These are phyloP conservation scores for Phellopilus nigrolimitatus DNA, from an alignment of 1,284 basidiomycete species.

Conservation along the genomic window DNA sequence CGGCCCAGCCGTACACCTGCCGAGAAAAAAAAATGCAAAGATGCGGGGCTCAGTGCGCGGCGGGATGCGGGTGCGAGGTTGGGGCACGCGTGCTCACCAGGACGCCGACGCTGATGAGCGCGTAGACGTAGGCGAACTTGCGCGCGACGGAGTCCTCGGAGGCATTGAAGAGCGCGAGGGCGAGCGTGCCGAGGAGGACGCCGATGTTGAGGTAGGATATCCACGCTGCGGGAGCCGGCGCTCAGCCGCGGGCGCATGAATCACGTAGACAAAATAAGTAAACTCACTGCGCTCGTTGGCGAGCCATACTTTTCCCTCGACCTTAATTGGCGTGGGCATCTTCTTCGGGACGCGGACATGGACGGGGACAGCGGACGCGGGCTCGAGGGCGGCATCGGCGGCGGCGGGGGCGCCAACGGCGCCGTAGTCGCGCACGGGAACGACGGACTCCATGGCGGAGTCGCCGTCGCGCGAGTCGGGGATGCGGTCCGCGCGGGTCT, in stretches of 20 bases:
- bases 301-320: constrained; percentile 99
- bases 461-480: constrained; percentile 52
- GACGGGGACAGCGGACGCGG: constrained; percentile 38
- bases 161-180: constrained; percentile 86
- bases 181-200: constrained; percentile 80
- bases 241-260: constrained; percentile 12
- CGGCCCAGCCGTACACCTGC: constrained; percentile 79
- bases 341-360: constrained; percentile 78
- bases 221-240: constrained; percentile 58
- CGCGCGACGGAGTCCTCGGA: constrained; percentile 72
- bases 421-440: constrained; percentile 54
- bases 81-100: constrained; percentile 39
- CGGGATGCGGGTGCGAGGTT: neutral
- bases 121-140: constrained; percentile 83
- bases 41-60: neutral
- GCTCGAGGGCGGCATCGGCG: neutral
- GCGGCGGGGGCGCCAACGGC: neutral
- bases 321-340: constrained; percentile 83
- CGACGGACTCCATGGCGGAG: constrained; percentile 24
- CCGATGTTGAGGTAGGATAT: constrained; percentile 87
- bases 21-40: neutral
- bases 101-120: constrained; percentile 66
- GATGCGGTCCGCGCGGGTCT: constrained; percentile 65
- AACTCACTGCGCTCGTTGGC: constrained; percentile 90
- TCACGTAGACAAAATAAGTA: neutral